A percentile compares a stretch with the other conserved stretches of the same genome.
These are phyloP conservation scores for Candida succiphila DNA, from an alignment of 805 yeast genomes.

Conservation along the genomic window DNA sequence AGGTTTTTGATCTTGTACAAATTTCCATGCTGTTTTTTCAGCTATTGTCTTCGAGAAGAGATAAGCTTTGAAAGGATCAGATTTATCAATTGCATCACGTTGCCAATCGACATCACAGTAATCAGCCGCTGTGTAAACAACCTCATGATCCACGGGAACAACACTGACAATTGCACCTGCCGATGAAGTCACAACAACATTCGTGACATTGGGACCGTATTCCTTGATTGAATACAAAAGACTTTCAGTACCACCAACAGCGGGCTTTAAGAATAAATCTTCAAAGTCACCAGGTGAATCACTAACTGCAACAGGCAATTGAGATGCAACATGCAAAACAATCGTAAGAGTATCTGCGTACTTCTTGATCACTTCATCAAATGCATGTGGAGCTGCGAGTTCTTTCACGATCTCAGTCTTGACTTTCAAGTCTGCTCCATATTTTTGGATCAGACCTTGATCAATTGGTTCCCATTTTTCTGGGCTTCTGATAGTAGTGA, in stretches of 20 bases:
- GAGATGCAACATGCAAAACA: conserved; percentile 46
- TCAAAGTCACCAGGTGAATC: conserved; percentile 33
- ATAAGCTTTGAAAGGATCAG: no score
- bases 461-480: conserved; percentile 31
- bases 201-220: conserved; percentile 33
- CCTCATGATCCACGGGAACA: no score
- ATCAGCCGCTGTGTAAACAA: no score
- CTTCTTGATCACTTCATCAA: conserved; percentile 32
- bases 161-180: conserved; percentile 40
- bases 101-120: conserved; percentile 28
- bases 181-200: conserved; percentile 46
- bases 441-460: conserved; percentile 19
- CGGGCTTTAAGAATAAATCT: conserved; percentile 44
- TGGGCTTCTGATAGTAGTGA: conserved; percentile 40
- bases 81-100: no score
- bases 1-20: conserved; percentile 21
- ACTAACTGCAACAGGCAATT: conserved; percentile 28
- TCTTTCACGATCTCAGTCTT: conserved; percentile 26
- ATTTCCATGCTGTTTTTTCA: conserved; percentile 33
- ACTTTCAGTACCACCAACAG: conserved; percentile 45
- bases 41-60: conserved; percentile 32
- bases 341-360: conserved; percentile 30
- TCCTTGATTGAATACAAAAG: conserved; percentile 33
- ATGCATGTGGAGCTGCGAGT: conserved; percentile 29
- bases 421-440: conserved; percentile 15